Evolutionary conservation across 1,284 basidiomycete species (phyloP).

Genomic region (Tilletia setariae): DNA sequence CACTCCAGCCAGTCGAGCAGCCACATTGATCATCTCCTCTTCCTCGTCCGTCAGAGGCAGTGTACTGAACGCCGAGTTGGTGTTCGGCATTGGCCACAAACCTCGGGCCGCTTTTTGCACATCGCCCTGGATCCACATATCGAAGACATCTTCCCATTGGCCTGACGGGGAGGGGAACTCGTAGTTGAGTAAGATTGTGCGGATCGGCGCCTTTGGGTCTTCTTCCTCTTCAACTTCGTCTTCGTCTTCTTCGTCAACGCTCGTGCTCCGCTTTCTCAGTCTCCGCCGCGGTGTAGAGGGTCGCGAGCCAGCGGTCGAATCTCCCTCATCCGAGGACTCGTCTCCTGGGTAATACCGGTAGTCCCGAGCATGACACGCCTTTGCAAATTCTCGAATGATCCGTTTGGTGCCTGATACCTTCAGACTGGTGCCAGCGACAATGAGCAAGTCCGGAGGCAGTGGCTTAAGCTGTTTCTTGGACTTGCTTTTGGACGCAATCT

Average conservation of each 20-base stretch:
- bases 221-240: conserved; percentile 29
- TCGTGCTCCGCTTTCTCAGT: conserved; percentile 6
- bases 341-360: conserved; percentile 25
- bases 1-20: neutral
- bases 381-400: conserved; percentile 88
- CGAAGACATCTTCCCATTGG: conserved; percentile 88
- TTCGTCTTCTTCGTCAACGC: conserved; percentile 19
- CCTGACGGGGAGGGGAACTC: conserved; percentile 80
- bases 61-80: neutral
- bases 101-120: conserved; percentile 62
- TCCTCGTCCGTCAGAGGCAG: neutral
- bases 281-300: neutral
- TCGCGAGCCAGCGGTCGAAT: neutral
- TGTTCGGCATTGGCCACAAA: conserved; percentile 21
- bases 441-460: conserved; percentile 74
- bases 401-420: conserved; percentile 91
- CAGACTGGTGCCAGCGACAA: conserved; percentile 93
- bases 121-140: conserved; percentile 85
- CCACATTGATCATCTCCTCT: neutral
- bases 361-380: conserved; percentile 65
- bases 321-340: conserved; percentile 25
- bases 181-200: conserved; percentile 78
- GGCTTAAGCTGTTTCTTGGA: conserved; percentile 41
- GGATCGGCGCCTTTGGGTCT: conserved; percentile 58
- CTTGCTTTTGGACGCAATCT: conserved; percentile 20